phyloP scores from a whole-genome alignment of 2,329 filamentous ascomycete species.

The Rutstroemia sp. region DNA sequence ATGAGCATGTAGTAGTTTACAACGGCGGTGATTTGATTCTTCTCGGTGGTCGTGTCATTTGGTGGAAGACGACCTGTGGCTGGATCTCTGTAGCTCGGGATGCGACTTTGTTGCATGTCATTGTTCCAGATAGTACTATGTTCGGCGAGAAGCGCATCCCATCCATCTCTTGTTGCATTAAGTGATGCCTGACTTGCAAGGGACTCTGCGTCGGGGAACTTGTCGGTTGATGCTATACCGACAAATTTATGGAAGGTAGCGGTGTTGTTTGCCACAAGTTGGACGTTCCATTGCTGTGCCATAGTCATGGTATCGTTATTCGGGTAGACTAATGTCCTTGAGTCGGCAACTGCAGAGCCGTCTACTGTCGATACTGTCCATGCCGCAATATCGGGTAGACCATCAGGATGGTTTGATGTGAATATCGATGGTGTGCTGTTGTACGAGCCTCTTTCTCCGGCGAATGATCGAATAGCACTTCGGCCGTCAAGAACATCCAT shows the following conservation, averaged over 20 bases:
- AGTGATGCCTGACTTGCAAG: constrained; percentile 34
- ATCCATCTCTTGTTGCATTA: constrained; percentile 8
- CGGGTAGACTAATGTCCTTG: constrained; percentile 16
- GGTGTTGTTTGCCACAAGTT: constrained; percentile 41
- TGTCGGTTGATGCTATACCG: constrained; percentile 55
- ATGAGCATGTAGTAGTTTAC: constrained; percentile 43
- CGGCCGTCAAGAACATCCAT: constrained; percentile 57
- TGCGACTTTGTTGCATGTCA: constrained; percentile 25
- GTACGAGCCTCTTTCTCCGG: constrained; percentile 45
- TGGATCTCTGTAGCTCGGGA: constrained; percentile 45
- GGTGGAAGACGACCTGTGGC: constrained; percentile 40
- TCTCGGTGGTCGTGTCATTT: constrained; percentile 3
- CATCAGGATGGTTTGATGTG: constrained; percentile 51
- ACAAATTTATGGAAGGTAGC: constrained; percentile 53
- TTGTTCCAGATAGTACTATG: constrained; percentile 13
- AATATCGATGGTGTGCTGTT: constrained; percentile 42
- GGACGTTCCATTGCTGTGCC: constrained; percentile 45
- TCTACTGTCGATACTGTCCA: constrained; percentile 44
- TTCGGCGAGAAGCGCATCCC: constrained; percentile 3
- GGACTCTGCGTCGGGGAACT: constrained; percentile 47
- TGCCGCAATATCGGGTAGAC: constrained; percentile 50
- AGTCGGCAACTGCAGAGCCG: constrained; percentile 15
- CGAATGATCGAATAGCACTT: constrained; percentile 51
- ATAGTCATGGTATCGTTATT: constrained; percentile 52
- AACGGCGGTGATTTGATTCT: constrained; percentile 38